Evolutionary conservation across 805 yeast species (phyloP), one percentile per base, ranked within the genome.

Genomic region (Wickerhamiella galacta): DNA sequence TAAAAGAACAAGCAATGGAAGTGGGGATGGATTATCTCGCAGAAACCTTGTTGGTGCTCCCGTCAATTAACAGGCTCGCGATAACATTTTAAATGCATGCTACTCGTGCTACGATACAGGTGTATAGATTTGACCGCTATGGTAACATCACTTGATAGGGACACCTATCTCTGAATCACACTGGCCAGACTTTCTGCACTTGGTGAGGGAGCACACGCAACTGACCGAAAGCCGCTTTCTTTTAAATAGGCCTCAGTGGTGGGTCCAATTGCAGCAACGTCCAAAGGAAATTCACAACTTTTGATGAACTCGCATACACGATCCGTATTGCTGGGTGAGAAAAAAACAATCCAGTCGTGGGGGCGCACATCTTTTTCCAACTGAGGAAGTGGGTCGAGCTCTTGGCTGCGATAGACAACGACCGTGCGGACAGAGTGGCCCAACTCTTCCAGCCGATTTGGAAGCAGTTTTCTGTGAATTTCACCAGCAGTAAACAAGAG

Each of bases 241-340:
- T 51, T 24, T 27, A 85, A 54, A 45, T 68, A 82, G 35, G 76
- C 71, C 8, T 47, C 40, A 0, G 96, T 87, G 0, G 95, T 87
- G 2, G 95, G 95, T 0, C 96, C 96, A 37, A 87, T 87, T 3
- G 85, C 72, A 0, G 93, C 95, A 11, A 82, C 56, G 30, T 61
- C 64, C 28, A 60, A 52, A 1, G 42, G 36, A 5, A 17, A 18
- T 16, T 34, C 25, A 25, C 47, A 21, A n/a, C 31, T 26, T 31
- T 48, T 50, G n/a, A 70, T 35, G 39, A 63, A 61, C 7, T 64
- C 53, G 3, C 79, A 67, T 9, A 83, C 73, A 1, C 53, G 60
- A 19, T 65, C 67, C 0, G 93, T 75, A 0, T 94, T 94, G 44
- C 90, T 92, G 0, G 95, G 93, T 40, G 95, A 80, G 54, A 85